These are phyloP conservation scores for Talaromyces adpressus DNA, from an alignment of 495 filamentous ascomycete species.

Conservation along the genomic window DNA sequence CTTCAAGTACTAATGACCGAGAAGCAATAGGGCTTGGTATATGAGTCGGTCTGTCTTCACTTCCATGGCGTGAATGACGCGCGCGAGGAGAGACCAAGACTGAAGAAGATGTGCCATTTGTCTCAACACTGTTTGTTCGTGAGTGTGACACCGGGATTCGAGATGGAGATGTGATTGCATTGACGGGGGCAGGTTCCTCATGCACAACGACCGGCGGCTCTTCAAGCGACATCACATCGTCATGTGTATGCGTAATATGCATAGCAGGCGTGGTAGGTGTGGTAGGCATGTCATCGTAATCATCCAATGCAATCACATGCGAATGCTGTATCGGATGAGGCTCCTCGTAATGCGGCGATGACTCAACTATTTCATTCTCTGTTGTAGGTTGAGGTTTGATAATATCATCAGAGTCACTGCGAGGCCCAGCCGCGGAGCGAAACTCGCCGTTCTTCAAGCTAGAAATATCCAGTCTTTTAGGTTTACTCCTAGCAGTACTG, in stretches of 20 bases:
- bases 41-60: constrained; percentile 3
- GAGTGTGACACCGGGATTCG: neutral
- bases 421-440: constrained; percentile 13
- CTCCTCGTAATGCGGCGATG: neutral
- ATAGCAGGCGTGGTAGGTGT: neutral
- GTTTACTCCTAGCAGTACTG: constrained; percentile 26
- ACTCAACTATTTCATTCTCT: neutral
- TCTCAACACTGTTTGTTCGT: constrained; percentile 7
- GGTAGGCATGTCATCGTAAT: neutral
- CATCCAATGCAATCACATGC: neutral
- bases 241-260: neutral
- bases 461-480: constrained; percentile 33
- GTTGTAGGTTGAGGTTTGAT: neutral
- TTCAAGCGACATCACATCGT: neutral
- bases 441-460: constrained; percentile 24
- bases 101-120: neutral
- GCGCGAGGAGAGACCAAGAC: constrained; percentile 1
- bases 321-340: neutral
- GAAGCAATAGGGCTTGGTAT: constrained; percentile 7
- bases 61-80: constrained; percentile 4
- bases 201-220: neutral
- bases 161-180: neutral
- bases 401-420: constrained; percentile 19
- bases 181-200: neutral
- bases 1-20: neutral